A percentile compares a stretch with the other conserved stretches of the same genome.
phyloP scores from a whole-genome alignment of 1,284 basidiomycete genomes.

The Ganoderma lucidum region DNA sequence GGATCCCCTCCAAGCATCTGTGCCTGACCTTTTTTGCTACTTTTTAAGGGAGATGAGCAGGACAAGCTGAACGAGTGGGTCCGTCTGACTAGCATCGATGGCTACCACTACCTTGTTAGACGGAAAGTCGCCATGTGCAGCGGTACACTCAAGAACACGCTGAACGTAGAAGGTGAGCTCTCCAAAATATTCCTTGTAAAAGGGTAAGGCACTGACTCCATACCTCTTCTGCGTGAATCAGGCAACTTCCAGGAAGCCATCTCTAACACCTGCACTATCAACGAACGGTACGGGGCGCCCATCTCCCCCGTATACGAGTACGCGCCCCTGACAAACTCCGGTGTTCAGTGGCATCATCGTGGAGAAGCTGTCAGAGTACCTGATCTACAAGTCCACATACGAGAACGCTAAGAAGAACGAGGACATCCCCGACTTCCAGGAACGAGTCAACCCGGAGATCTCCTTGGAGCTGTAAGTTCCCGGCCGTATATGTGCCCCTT shows the following conservation, averaged over 20 bases:
- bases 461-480: constrained; percentile 80
- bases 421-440: constrained; percentile 81
- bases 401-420: constrained; percentile 62
- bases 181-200: neutral
- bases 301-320: neutral
- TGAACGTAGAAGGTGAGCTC: constrained; percentile 46
- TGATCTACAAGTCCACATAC: constrained; percentile 80
- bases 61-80: constrained; percentile 60
- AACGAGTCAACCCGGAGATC: constrained; percentile 82
- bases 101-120: constrained; percentile 66
- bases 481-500: neutral
- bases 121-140: constrained; percentile 64
- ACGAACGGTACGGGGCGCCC: constrained; percentile 51
- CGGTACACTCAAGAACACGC: constrained; percentile 60
- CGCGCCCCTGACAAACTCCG: constrained; percentile 6
- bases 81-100: constrained; percentile 65
- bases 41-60: constrained; percentile 14
- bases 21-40: neutral
- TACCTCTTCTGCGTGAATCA: constrained; percentile 32
- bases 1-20: constrained; percentile 8
- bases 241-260: constrained; percentile 60
- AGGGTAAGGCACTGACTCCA: neutral
- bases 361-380: constrained; percentile 85
- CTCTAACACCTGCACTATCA: constrained; percentile 54
- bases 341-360: constrained; percentile 71